Evolutionary conservation across 331 rosid genomes (phyloP).

Genomic region (Phaseolus coccineus): DNA sequence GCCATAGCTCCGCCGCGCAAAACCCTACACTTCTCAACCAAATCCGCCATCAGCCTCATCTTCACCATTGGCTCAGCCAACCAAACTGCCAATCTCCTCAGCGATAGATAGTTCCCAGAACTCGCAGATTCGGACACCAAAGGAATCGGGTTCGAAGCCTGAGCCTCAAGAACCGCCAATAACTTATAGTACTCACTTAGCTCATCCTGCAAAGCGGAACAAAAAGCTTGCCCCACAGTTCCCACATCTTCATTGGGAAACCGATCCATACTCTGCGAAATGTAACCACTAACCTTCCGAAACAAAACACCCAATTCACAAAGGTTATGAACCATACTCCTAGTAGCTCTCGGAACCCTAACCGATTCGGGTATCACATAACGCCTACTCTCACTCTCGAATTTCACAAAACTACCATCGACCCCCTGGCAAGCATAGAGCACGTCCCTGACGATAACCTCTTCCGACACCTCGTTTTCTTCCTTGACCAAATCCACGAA

Average conservation of each 20-base stretch:
- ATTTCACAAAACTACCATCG: constrained; percentile 81
- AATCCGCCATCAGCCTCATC: constrained; percentile 93
- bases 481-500: constrained; percentile 72
- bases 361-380: constrained; percentile 63
- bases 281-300: constrained; percentile 76
- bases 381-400: constrained; percentile 51
- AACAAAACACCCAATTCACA: constrained; percentile 90
- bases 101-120: constrained; percentile 77
- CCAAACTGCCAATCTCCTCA: constrained; percentile 91
- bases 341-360: constrained; percentile 74
- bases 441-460: constrained; percentile 86
- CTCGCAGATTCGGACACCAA: constrained; percentile 68
- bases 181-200: constrained; percentile 87
- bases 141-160: constrained; percentile 85
- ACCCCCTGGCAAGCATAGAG: constrained; percentile 94
- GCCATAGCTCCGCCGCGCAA: constrained; percentile 94
- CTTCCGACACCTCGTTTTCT: constrained; percentile 81
- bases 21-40: constrained; percentile 89
- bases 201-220: constrained; percentile 96
- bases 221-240: constrained; percentile 90
- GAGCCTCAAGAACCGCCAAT: constrained; percentile 87
- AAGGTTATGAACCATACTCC: constrained; percentile 73
- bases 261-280: constrained; percentile 74
- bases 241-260: constrained; percentile 87
- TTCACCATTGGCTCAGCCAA: constrained; percentile 93